Evolutionary conservation across 768 basidiomycete genomes (phyloP).

Genomic region (Piloderma croceum): DNA sequence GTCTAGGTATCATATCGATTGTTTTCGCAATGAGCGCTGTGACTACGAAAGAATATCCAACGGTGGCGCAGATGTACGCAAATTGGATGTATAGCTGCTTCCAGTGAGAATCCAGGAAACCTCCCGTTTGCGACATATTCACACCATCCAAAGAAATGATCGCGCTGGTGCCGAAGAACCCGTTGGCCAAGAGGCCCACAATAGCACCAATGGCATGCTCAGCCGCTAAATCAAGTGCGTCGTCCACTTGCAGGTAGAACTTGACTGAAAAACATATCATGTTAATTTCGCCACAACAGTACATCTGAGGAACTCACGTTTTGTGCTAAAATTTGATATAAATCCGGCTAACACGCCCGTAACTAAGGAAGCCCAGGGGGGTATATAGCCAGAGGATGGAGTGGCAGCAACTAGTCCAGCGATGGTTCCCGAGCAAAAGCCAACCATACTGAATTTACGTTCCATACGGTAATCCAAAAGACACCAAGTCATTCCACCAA

Average conservation of each 20-base stretch:
- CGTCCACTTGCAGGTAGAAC: slow-evolving; percentile 67
- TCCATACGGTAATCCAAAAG: slow-evolving; percentile 74
- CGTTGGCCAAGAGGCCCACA: slow-evolving; percentile 67
- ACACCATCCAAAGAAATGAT: slow-evolving; percentile 68
- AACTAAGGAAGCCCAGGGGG: slow-evolving; percentile 70
- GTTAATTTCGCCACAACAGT: too few species aligned
- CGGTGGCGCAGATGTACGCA: slow-evolving; percentile 53
- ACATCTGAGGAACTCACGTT: slow-evolving; percentile 51
- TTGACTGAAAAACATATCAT: too few species aligned
- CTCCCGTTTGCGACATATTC: slow-evolving; percentile 46
- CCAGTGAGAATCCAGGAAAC: slow-evolving; percentile 74
- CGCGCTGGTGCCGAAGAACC: slow-evolving; percentile 61
- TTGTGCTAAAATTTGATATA: slow-evolving; percentile 80
- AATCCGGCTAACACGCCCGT: slow-evolving; percentile 69
- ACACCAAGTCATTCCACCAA: slow-evolving; percentile 81
- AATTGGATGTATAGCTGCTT: slow-evolving; percentile 79
- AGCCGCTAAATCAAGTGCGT: slow-evolving; percentile 88
- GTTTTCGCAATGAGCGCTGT: slow-evolving; percentile 57
- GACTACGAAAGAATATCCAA: slow-evolving; percentile 54
- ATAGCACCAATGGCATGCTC: slow-evolving; percentile 86
- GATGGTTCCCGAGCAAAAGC: slow-evolving; percentile 85
- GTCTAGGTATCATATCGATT: slow-evolving; percentile 53
- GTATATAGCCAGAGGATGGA: slow-evolving; percentile 79
- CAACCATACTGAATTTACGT: slow-evolving; percentile 83
- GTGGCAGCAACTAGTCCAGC: slow-evolving; percentile 87